Base-by-base conservation (phyloP, 352 stramenopile species). In the Phytophthora fragariae region DNA sequence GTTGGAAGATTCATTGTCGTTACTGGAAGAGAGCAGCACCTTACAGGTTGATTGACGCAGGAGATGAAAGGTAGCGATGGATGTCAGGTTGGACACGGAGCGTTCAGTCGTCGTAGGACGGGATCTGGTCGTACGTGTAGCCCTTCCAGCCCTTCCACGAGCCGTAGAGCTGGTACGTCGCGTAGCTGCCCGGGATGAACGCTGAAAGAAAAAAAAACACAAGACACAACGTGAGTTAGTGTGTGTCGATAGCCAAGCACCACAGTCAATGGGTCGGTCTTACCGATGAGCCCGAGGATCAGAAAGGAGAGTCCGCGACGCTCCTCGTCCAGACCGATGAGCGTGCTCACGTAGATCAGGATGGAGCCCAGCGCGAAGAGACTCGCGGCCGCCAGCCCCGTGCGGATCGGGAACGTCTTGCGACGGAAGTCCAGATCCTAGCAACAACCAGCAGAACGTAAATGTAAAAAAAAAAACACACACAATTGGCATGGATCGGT, bases 131-230 rank as follows among this genome's bases (percentile, higher is more conserved):
- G 79, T 94, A 96, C 70, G 91, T 65, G 77, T 94, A 96, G 62
- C 89, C 89, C 62, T 90, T 90, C 89, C 89, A 96, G 57, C 88
- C 89, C 65, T 94, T 92, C 79, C 79, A 96, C 31, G 81, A 85
- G 1, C 89, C 89, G 66, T 94, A 96, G 14, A 96, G 81, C 70
- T 94, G 87, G 63, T 81, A 83, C 12, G 77, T 87, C 56, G 89
- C 89, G 65, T 96, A 96, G 77, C 83, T 92, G 5, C 89, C 89
- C 1, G 89, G 89, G 27, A 96, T 92, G 66, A 96, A 96, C 9
- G 89, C 89, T 96, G 65, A 8, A 27, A 27, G 24, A 27, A 27
- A 27, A 27, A 27, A 27, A 27, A 27, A 27, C 24, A 27, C 6
- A 50, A 50, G 44, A 50, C 44, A n/a, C 15, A 21, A 21, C 44